These are phyloP conservation scores for Cytospora leucostoma DNA, from an alignment of 2,329 filamentous ascomycete species.

Conservation along the genomic window DNA sequence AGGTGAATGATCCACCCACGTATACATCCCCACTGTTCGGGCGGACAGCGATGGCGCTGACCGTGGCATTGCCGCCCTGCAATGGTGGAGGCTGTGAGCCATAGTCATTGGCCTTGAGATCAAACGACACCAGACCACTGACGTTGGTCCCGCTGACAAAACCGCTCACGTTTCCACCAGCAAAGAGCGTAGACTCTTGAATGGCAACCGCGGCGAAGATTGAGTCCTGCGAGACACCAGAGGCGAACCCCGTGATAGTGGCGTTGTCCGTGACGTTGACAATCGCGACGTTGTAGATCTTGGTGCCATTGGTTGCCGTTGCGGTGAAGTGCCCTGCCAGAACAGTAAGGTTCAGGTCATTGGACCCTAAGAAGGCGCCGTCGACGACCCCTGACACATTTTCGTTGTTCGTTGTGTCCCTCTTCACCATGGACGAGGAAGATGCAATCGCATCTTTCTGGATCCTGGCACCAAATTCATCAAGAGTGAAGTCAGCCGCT, in stretches of 20 bases:
- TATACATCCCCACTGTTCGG: conserved; percentile 75
- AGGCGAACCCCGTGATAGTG: conserved; percentile 66
- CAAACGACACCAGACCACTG: conserved; percentile 77
- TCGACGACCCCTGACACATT: conserved; percentile 70
- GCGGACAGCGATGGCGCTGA: conserved; percentile 74
- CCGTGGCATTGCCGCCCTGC: conserved; percentile 67
- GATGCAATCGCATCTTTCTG: conserved; percentile 37
- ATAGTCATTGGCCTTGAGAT: conserved; percentile 67
- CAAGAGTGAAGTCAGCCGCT: conserved; percentile 8
- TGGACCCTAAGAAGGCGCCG: conserved; percentile 73
- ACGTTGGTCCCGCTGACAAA: conserved; percentile 63
- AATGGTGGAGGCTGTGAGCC: conserved; percentile 74
- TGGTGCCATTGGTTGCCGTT: conserved; percentile 65
- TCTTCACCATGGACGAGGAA: conserved; percentile 45
- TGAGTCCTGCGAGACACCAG: conserved; percentile 68
- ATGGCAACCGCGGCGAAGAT: conserved; percentile 73
- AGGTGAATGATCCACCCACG: conserved; percentile 82
- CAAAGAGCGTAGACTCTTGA: conserved; percentile 70
- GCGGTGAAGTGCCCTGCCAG: conserved; percentile 85
- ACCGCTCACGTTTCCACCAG: conserved; percentile 79
- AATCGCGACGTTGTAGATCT: conserved; percentile 77
- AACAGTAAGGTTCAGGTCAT: conserved; percentile 77
- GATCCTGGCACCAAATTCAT: conserved; percentile 38
- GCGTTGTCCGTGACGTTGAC: conserved; percentile 74
- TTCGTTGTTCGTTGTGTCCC: conserved; percentile 44